Conservation (phyloP, 2,329 filamentous ascomycete genomes). For the Neonectria hederae region DNA sequence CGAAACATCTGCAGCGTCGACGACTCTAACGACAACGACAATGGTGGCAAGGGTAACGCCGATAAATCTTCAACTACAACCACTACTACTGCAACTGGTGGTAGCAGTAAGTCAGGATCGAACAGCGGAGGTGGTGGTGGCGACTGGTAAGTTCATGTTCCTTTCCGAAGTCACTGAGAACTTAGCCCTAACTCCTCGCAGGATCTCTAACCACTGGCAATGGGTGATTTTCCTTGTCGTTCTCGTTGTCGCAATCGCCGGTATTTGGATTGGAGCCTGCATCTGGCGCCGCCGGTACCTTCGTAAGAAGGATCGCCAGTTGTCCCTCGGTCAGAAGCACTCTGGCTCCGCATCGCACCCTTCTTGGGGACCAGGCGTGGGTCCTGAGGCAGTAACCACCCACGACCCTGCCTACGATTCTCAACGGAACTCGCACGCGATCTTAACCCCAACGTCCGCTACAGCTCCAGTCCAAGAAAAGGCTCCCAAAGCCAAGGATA, state of each 20-base stretch:
- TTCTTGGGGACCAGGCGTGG: slow-evolving; percentile 49
- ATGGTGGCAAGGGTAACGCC: slow-evolving; percentile 13
- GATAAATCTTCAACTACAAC: slow-evolving; percentile 30
- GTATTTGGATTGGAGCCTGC: slow-evolving; percentile 73
- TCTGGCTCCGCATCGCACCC: slow-evolving; percentile 49
- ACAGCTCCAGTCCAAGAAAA: slow-evolving; percentile 29
- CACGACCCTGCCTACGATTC: slow-evolving; percentile 42
- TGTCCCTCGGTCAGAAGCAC: slow-evolving; percentile 49
- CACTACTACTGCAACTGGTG: slow-evolving; percentile 17
- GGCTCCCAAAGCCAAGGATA: slow-evolving; percentile 50
- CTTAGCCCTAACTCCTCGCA: slow-evolving; percentile 44
- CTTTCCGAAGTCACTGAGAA: background rate
- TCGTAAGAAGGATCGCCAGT: slow-evolving; percentile 70
- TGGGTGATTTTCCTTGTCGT: slow-evolving; percentile 87
- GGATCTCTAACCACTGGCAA: slow-evolving; percentile 76
- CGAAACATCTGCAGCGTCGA: slow-evolving; percentile 68
- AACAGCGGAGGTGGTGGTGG: slow-evolving; percentile 52
- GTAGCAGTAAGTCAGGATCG: slow-evolving; percentile 19
- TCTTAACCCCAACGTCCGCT: slow-evolving; percentile 35
- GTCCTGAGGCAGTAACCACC: slow-evolving; percentile 39
- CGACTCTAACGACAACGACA: slow-evolving; percentile 30
- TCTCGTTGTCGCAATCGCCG: slow-evolving; percentile 73
- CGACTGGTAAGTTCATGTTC: slow-evolving; percentile 55
- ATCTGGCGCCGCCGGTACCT: slow-evolving; percentile 79
- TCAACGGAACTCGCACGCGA: slow-evolving; percentile 38